Evolutionary conservation across 228 moss, liverwort and hornwort species (phyloP).

Genomic region (Sphagnum magellanicum): DNA sequence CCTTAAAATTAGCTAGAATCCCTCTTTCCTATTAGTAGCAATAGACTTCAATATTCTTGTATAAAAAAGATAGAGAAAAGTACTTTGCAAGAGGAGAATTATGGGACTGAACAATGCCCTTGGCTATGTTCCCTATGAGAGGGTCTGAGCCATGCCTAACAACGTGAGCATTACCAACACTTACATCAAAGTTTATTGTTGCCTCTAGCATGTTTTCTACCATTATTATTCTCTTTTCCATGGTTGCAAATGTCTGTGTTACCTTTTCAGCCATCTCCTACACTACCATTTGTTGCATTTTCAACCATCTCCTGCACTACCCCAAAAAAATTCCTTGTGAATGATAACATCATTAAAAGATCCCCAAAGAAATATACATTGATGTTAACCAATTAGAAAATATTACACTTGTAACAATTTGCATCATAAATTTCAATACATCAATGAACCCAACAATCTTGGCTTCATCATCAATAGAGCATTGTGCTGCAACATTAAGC

Average conservation of each 20-base stretch:
- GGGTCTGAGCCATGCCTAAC: conserved; percentile 13
- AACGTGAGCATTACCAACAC: conserved; percentile 41
- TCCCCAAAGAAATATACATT: background rate
- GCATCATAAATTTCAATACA: background rate
- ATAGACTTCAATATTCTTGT: conserved; percentile 2
- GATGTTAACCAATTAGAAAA: background rate
- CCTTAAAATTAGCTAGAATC: background rate
- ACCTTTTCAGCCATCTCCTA: conserved; percentile 51
- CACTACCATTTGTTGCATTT: conserved; percentile 18
- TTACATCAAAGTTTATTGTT: conserved; percentile 65
- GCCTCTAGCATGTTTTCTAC: conserved; percentile 73
- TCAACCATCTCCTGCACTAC: conserved; percentile 45
- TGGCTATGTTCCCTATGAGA: conserved; percentile 20
- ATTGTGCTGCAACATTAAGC: conserved; percentile 58
- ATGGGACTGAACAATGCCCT: conserved; percentile 18
- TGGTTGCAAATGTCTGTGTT: conserved; percentile 51
- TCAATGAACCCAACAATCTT: conserved; percentile 37
- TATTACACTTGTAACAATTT: background rate
- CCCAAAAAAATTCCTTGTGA: background rate
- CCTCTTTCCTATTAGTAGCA: conserved; percentile 12
- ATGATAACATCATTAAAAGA: background rate
- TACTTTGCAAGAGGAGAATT: conserved; percentile 22
- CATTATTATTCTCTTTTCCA: conserved; percentile 85
- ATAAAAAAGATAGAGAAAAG: conserved; percentile 14
- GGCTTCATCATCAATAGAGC: conserved; percentile 30